Base-by-base conservation (phyloP, 2,329 filamentous ascomycete genomes). In the Curvularia eragrostidis region DNA sequence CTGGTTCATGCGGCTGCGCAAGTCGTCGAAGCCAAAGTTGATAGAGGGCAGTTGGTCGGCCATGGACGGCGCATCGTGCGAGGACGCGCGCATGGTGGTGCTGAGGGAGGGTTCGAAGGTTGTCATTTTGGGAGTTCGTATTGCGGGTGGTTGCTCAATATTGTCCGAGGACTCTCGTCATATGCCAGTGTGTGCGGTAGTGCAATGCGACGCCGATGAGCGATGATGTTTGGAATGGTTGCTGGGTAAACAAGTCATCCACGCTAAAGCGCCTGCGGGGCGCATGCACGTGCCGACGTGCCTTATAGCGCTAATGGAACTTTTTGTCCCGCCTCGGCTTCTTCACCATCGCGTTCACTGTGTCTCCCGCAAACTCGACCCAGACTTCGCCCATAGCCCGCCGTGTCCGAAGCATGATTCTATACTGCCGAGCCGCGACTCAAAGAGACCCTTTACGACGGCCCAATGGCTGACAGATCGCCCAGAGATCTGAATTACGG, bases 11-110 rank as follows among this genome's bases (percentile, higher is more conserved):
- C 93, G 91, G 71, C 94, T 92, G 78, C 94, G 93, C 73, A 99
- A 80, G 67, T 97, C 92, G 69, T 98, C 93, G 77, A 98, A 98
- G 57, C 93, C 93, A 77, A 99, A 98, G 78, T 97, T 93, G 77
- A 96, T 91, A 75, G 85, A 91, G 34, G 95, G 95, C 8, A 99
- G 86, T 48, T 87, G 87, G 75, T 93, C 90, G 41, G 88, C 89
- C 80, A 91, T 87, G 6, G 88, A 90, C 13, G 87, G 85, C 41
- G 82, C 85, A 46, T 82, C 80, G 39, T 86, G 82, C 34, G 84
- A 82, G 62, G 85, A 79, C 15, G 85, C 84, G 64, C 85, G 85
- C 67, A 87, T 78, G 77, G 86, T 88, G 54, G 85, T 85, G 12
- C 89, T 90, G 66, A 89, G 82, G 1, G 89, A 89, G 8, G 88